These are phyloP conservation scores for Gymnopilus junonius DNA, from an alignment of 768 basidiomycete genomes.

Conservation along the genomic window DNA sequence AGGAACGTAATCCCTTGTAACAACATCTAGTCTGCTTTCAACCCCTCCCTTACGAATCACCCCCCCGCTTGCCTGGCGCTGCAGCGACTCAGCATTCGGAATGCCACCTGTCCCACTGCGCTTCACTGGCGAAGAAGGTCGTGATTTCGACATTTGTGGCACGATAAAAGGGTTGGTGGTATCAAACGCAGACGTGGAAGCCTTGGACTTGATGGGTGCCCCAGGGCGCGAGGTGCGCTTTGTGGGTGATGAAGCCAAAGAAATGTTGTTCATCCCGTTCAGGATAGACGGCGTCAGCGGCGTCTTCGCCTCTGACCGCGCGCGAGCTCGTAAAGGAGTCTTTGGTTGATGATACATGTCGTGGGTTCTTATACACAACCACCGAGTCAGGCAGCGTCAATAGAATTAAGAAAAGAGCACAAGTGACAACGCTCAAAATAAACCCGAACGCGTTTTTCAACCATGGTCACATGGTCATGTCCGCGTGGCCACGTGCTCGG, in stretches of 20 bases:
- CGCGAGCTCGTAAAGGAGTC: slow-evolving; percentile 51
- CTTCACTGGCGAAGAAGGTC: slow-evolving; percentile 70
- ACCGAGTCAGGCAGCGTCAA: neutral
- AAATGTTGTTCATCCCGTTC: slow-evolving; percentile 43
- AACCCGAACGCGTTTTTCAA: neutral
- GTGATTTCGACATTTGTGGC: slow-evolving; percentile 41
- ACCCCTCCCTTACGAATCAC: slow-evolving; percentile 79
- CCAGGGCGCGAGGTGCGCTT: slow-evolving; percentile 31
- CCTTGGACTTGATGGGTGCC: slow-evolving; percentile 30
- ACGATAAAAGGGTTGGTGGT: slow-evolving; percentile 66
- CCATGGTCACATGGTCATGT: neutral
- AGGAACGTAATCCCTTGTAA: slow-evolving; percentile 76
- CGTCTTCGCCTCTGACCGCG: slow-evolving; percentile 55
- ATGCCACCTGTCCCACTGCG: slow-evolving; percentile 52
- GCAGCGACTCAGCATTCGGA: slow-evolving; percentile 54
- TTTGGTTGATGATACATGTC: slow-evolving; percentile 37
- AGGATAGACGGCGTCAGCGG: slow-evolving; percentile 53
- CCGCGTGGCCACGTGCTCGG: neutral
- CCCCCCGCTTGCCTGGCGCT: slow-evolving; percentile 66
- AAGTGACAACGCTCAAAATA: neutral
- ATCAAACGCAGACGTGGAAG: slow-evolving; percentile 45
- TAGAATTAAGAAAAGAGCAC: neutral
- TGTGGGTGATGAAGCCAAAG: slow-evolving; percentile 38
- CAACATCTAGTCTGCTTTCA: slow-evolving; percentile 77
- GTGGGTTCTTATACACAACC: slow-evolving; percentile 1